Evolutionary conservation across 78 protist genomes (phyloP).

Genomic region (Anaeramoeba ignava): DNA sequence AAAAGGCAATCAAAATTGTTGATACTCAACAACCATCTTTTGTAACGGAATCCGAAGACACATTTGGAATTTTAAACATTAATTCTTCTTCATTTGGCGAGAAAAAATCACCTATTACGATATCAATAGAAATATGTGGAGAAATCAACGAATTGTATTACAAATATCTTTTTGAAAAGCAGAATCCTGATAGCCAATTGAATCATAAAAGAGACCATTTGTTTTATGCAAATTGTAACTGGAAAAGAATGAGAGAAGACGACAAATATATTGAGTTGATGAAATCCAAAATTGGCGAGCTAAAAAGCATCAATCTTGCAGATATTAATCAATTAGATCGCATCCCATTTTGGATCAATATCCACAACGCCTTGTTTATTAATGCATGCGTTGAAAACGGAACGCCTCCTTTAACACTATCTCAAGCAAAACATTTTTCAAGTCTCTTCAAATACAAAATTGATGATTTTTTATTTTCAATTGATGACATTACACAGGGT

Average conservation of each 20-base stretch:
- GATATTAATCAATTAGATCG: not conserved
- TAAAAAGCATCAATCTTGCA: not conserved
- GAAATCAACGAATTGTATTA: too few species aligned
- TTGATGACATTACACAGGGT: not conserved
- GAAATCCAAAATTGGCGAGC: not conserved
- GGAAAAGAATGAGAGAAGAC: not conserved
- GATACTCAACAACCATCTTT: too few species aligned
- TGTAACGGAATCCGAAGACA: too few species aligned
- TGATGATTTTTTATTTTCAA: not conserved
- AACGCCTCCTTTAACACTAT: not conserved
- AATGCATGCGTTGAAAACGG: not conserved
- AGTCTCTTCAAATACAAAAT: not conserved
- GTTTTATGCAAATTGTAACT: too few species aligned
- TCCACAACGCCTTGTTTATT: not conserved
- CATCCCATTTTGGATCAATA: slow-evolving; percentile 1
- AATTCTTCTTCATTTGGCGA: too few species aligned
- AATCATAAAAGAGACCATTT: too few species aligned
- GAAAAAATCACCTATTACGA: too few species aligned
- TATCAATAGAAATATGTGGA: too few species aligned
- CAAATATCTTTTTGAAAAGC: too few species aligned
- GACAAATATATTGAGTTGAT: not conserved
- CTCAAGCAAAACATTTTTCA: not conserved
- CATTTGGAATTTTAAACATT: too few species aligned
- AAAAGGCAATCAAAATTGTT: too few species aligned
- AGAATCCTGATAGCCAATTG: too few species aligned